Base-by-base conservation (phyloP, 371 early-diverging fungal genomes). In the Thermomucor indicae-seudaticae region DNA sequence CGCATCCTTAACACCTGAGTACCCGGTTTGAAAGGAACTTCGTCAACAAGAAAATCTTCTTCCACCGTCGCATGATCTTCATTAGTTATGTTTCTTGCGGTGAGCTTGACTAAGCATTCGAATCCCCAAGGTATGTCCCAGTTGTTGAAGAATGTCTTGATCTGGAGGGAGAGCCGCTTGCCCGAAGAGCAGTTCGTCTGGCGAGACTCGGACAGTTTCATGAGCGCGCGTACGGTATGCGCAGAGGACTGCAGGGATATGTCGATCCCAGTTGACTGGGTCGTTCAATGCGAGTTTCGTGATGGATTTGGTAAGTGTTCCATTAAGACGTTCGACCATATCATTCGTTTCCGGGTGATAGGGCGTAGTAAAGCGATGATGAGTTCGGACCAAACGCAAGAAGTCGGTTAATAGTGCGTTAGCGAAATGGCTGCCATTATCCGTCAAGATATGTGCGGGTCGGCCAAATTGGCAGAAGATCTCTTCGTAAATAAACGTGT, bases 281-380 rank as follows among this genome's bases (percentile, higher is more conserved):
- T 55, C 16, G n/a, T 34, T n/a, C 4, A 6, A 12, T 1, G 38
- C 30, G 16, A 58, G 6, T 14, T 53, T 53, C 7, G 35, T 38
- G 2, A 64, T 6, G 7, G 54, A 19, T 17, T 53, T 45, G 3
- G 27, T 43, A 5, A 64, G 11, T 4, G 35, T 57, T 23, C 55
- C 49, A 43, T 64, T 64, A 1, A 53, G 44, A 17, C 51, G 43
- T 41, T 64, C 60, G 1, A 48, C 35, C 23, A 37, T 11, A 7
- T 55, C 61, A 39, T 60, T 65, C 6, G 53, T 55, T 32, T 49
- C 22, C 2, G 57, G 60, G 39, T 49, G 52, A 38, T 57, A 60
- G 0, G 63, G 43, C 1, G 52, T n/a, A n/a, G n/a, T n/a, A n/a
- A n/a, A n/a, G n/a, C n/a, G n/a, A n/a, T n/a, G n/a, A n/a, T n/a